Evolutionary conservation across 352 stramenopile species (phyloP).

Genomic region (Pythium folliculosum): DNA sequence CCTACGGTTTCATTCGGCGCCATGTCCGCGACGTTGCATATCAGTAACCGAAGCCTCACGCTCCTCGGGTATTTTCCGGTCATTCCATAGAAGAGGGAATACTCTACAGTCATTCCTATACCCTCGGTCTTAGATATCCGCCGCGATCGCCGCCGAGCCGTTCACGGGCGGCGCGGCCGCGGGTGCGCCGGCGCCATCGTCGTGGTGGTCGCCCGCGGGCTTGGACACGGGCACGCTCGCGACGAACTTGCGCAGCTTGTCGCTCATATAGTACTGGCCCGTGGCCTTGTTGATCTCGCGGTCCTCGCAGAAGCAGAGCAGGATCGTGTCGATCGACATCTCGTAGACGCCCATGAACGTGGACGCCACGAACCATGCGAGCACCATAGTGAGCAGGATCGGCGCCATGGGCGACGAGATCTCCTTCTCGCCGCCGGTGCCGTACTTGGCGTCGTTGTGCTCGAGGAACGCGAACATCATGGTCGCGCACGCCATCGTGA

Average conservation of each 20-base stretch:
- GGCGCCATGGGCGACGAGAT: slow-evolving; percentile 91
- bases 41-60: too few relatives aligned
- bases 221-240: slow-evolving; percentile 51
- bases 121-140: slow-evolving; percentile 7
- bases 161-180: slow-evolving; percentile 1
- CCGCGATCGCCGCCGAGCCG: neutral
- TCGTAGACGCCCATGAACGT: slow-evolving; percentile 95
- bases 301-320: slow-evolving; percentile 95
- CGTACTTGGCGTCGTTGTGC: slow-evolving; percentile 48
- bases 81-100: too few relatives aligned
- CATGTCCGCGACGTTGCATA: too few relatives aligned
- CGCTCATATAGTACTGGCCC: slow-evolving; percentile 82
- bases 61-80: too few relatives aligned
- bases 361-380: slow-evolving; percentile 90
- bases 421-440: slow-evolving; percentile 45
- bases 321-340: slow-evolving; percentile 93
- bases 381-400: slow-evolving; percentile 73
- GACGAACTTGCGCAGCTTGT: slow-evolving; percentile 81
- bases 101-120: too few relatives aligned
- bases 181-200: neutral
- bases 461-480: slow-evolving; percentile 56
- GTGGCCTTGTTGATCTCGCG: slow-evolving; percentile 79
- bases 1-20: too few relatives aligned
- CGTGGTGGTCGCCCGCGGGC: slow-evolving; percentile 15
- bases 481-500: slow-evolving; percentile 48